Percentiles rank a stretch among this genome's conserved stretches.
These are phyloP conservation scores for Calonectria pauciramosa DNA, from an alignment of 2,329 filamentous ascomycete species.

Conservation along the genomic window DNA sequence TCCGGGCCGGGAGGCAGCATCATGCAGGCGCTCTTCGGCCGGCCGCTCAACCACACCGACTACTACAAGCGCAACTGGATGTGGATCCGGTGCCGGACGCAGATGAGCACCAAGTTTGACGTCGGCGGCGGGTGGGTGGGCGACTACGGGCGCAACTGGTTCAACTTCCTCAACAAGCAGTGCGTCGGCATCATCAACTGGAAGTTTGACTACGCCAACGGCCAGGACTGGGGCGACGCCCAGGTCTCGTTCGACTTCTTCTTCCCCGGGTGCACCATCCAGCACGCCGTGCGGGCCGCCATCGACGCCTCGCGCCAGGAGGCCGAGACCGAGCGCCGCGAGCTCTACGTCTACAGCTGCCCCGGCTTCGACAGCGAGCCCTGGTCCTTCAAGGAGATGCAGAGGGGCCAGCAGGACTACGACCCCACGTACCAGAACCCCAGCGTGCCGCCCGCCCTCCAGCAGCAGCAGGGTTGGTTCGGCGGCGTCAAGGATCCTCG, in stretches of 20 bases:
- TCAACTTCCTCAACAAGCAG: neutral
- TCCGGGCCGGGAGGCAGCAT: neutral
- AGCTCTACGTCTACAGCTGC: constrained; percentile 31
- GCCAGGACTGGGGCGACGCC: constrained; percentile 32
- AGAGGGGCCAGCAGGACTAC: neutral
- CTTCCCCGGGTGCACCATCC: constrained; percentile 10
- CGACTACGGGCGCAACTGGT: neutral
- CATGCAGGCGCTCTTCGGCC: neutral
- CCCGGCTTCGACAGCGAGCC: constrained; percentile 8
- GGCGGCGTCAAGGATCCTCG: neutral
- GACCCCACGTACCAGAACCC: neutral
- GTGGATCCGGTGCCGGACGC: constrained; percentile 34
- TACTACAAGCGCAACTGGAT: constrained; percentile 37
- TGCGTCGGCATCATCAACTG: constrained; percentile 22
- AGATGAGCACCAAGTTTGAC: constrained; percentile 17
- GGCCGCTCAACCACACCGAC: constrained; percentile 26
- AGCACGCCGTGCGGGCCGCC: neutral
- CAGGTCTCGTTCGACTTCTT: constrained; percentile 24
- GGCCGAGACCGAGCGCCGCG: neutral
- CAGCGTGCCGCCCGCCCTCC: neutral
- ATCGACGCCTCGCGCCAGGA: neutral
- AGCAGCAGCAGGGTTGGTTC: neutral
- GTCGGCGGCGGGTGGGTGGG: constrained; percentile 32
- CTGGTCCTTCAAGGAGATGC: constrained; percentile 14
- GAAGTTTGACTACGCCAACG: constrained; percentile 33